Conservation (phyloP, 2,329 filamentous ascomycete species). For the Septoria linicola region DNA sequence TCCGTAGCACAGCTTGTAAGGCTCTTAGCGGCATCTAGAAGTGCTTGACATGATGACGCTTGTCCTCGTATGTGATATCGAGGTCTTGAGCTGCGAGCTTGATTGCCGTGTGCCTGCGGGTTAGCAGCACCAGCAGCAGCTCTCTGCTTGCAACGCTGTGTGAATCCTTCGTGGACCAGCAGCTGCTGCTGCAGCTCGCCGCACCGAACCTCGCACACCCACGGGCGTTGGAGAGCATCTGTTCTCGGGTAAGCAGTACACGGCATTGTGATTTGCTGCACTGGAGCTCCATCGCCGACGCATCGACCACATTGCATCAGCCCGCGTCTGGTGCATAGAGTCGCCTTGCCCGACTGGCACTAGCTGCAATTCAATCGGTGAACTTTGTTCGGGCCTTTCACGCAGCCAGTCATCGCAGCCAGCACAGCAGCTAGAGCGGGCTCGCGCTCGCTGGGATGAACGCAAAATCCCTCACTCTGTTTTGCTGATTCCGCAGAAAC, state of each 20-base stretch:
- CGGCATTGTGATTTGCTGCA: constrained; percentile 8
- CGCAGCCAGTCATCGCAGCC: constrained; percentile 9
- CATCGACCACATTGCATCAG: constrained; percentile 6
- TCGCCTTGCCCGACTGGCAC: neutral
- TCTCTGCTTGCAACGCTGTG: too few species aligned
- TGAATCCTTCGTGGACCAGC: neutral
- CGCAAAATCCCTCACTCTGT: constrained; percentile 19
- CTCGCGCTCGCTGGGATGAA: constrained; percentile 13
- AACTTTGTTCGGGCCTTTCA: constrained; percentile 17
- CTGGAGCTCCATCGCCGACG: constrained; percentile 7
- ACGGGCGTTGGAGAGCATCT: neutral
- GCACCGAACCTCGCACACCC: constrained; percentile 3
- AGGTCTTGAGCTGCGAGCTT: constrained; percentile 8
- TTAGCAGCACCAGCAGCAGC: neutral
- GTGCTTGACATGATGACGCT: constrained; percentile 12
- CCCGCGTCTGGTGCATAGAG: neutral
- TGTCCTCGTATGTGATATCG: neutral
- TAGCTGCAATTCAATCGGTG: constrained; percentile 7
- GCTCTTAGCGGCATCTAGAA: constrained; percentile 6
- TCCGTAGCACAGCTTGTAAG: neutral
- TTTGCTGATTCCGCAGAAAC: constrained; percentile 1
- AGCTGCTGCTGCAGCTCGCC: constrained; percentile 7
- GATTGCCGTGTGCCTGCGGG: constrained; percentile 2
- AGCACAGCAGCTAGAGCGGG: constrained; percentile 5
- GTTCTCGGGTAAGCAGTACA: constrained; percentile 12